Evolutionary conservation across 331 rosid species (phyloP).

Genomic region (Rosa hybrid): DNA sequence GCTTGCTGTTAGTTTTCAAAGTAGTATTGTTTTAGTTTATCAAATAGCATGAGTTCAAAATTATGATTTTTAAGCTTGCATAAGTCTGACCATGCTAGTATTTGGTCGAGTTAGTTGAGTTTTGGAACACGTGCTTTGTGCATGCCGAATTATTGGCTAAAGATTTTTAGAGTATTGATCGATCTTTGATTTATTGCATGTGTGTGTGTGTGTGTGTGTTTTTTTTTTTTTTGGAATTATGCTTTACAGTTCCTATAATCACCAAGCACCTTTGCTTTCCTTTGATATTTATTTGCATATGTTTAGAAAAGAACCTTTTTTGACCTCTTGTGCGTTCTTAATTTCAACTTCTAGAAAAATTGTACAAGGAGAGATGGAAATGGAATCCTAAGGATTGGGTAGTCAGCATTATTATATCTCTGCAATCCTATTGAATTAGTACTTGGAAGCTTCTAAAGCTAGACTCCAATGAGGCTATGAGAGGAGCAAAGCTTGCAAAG

Average conservation of each 20-base stretch:
- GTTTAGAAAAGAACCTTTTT: too few relatives aligned
- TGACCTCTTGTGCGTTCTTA: neutral
- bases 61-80: too few relatives aligned
- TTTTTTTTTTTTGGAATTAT: neutral
- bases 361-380: slow-evolving; percentile 78
- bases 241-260: neutral
- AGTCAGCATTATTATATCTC: slow-evolving; percentile 78
- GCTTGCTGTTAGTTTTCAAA: too few relatives aligned
- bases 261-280: neutral
- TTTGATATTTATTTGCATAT: neutral
- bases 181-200: neutral
- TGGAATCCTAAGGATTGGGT: slow-evolving; percentile 65
- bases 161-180: neutral
- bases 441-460: too few relatives aligned
- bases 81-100: neutral
- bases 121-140: neutral
- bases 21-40: too few relatives aligned
- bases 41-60: too few relatives aligned
- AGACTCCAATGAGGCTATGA: too few relatives aligned
- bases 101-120: neutral
- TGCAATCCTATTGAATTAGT: too few relatives aligned
- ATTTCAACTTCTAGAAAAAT: slow-evolving; percentile 78
- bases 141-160: too few relatives aligned
- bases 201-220: neutral
- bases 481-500: too few relatives aligned